Conservation (phyloP, 331 rosid genomes). For the Phaseolus coccineus region DNA sequence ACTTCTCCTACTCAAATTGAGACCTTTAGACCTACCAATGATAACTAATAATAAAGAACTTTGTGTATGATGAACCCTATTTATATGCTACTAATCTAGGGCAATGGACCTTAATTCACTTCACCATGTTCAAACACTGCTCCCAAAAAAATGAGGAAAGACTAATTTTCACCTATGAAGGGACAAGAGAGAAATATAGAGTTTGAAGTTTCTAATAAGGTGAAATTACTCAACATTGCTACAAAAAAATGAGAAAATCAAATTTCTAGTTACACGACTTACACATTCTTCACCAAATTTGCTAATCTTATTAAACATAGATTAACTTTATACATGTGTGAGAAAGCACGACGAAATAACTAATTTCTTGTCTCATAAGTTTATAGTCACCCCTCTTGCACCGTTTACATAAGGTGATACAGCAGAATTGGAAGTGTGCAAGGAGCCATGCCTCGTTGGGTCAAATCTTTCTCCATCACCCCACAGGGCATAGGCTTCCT, state of each 20-base stretch:
- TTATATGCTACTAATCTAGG: too few relatives aligned
- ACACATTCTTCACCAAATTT: neutral
- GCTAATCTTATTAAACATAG: neutral
- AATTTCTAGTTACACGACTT: slow-evolving; percentile 47
- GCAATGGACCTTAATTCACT: too few relatives aligned
- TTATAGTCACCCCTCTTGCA: slow-evolving; percentile 89
- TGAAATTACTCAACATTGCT: too few relatives aligned
- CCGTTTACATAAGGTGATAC: slow-evolving; percentile 82
- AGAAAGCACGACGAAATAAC: neutral
- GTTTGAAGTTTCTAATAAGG: too few relatives aligned
- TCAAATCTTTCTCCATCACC: slow-evolving; percentile 96
- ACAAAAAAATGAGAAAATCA: neutral
- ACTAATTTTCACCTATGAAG: too few relatives aligned
- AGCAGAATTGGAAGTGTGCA: slow-evolving; percentile 31
- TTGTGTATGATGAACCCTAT: too few relatives aligned
- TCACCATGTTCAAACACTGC: too few relatives aligned
- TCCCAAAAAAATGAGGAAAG: too few relatives aligned
- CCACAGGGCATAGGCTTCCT: slow-evolving; percentile 98
- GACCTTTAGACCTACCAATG: too few relatives aligned
- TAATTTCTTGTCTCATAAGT: slow-evolving; percentile 49
- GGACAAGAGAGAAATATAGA: too few relatives aligned
- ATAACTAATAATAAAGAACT: too few relatives aligned
- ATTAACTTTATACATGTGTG: slow-evolving; percentile 32
- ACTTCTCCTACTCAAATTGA: too few relatives aligned
- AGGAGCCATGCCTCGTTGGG: slow-evolving; percentile 75